Conservation (phyloP, 2,329 filamentous ascomycete species). For the Aspergillus alliaceus region DNA sequence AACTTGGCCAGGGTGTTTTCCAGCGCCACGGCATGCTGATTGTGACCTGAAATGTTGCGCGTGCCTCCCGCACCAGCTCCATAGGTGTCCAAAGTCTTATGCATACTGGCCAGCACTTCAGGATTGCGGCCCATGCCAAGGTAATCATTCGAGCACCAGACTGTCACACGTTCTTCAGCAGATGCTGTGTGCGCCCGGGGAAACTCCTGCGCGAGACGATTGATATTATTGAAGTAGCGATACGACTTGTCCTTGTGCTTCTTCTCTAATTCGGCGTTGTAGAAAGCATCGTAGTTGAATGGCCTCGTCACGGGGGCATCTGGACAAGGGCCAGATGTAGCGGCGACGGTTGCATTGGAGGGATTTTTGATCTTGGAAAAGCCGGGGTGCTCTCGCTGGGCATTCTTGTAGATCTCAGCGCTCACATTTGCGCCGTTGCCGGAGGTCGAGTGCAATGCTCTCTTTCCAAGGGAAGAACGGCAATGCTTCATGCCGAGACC, state of each 20-base stretch:
- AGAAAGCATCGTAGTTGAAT: constrained; percentile 92
- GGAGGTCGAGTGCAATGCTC: constrained; percentile 77
- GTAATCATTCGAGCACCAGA: constrained; percentile 99
- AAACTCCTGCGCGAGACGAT: constrained; percentile 93
- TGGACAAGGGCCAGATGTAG: constrained; percentile 45
- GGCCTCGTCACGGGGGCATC: constrained; percentile 54
- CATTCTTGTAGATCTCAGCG: constrained; percentile 50
- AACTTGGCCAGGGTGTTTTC: constrained; percentile 81
- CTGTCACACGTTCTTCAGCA: constrained; percentile 82
- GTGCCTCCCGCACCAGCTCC: constrained; percentile 94
- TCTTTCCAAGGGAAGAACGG: constrained; percentile 59
- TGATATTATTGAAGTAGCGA: constrained; percentile 99
- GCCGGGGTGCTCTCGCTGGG: constrained; percentile 42
- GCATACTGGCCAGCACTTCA: constrained; percentile 85
- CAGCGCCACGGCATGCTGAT: constrained; percentile 84
- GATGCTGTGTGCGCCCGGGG: constrained; percentile 88
- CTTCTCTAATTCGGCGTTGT: constrained; percentile 85
- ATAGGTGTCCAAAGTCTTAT: constrained; percentile 90
- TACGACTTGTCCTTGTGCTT: constrained; percentile 99
- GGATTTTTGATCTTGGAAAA: constrained; percentile 22
- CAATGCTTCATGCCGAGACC: constrained; percentile 42
- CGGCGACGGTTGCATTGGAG: constrained; percentile 23
- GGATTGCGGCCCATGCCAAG: constrained; percentile 95
- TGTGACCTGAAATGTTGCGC: constrained; percentile 96
- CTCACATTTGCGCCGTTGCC: constrained; percentile 78